Conservation (phyloP, 768 basidiomycete species). For the Boletus reticuloceps region DNA sequence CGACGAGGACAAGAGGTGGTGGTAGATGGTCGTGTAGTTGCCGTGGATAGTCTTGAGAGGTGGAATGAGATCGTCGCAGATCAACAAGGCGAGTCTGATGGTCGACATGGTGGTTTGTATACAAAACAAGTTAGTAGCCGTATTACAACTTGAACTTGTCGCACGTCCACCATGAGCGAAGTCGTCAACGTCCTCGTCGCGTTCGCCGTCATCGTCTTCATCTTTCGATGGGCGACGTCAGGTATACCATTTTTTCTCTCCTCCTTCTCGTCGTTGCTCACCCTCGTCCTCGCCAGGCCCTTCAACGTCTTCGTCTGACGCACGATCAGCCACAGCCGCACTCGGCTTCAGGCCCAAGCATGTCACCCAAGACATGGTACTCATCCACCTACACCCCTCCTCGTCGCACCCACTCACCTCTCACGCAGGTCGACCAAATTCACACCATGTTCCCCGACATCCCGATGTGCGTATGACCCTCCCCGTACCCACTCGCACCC, state of each 20-base stretch:
- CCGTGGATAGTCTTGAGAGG: constrained; percentile 45
- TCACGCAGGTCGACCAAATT: constrained; percentile 61
- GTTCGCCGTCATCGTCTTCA: constrained; percentile 75
- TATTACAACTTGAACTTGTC: neutral
- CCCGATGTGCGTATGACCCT: constrained; percentile 52
- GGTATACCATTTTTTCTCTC: constrained; percentile 31
- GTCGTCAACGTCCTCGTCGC: constrained; percentile 82
- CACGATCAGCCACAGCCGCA: constrained; percentile 33
- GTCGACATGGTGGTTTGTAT: neutral
- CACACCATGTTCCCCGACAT: constrained; percentile 83
- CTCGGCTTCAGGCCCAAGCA: constrained; percentile 80
- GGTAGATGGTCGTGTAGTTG: constrained; percentile 57
- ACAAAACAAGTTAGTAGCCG: neutral
- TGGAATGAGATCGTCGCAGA: constrained; percentile 51
- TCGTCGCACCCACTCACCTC: neutral
- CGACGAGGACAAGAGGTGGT: constrained; percentile 39
- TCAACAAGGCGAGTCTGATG: constrained; percentile 48
- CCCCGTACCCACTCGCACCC: neutral
- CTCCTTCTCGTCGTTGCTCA: neutral
- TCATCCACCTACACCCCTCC: neutral
- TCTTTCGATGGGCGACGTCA: constrained; percentile 76
- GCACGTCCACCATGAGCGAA: constrained; percentile 57
- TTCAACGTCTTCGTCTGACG: constrained; percentile 9
- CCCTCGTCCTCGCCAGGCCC: neutral
- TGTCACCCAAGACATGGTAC: constrained; percentile 78